Conservation (phyloP, 805 yeast genomes). For the Aciculoconidium aculeatum region DNA sequence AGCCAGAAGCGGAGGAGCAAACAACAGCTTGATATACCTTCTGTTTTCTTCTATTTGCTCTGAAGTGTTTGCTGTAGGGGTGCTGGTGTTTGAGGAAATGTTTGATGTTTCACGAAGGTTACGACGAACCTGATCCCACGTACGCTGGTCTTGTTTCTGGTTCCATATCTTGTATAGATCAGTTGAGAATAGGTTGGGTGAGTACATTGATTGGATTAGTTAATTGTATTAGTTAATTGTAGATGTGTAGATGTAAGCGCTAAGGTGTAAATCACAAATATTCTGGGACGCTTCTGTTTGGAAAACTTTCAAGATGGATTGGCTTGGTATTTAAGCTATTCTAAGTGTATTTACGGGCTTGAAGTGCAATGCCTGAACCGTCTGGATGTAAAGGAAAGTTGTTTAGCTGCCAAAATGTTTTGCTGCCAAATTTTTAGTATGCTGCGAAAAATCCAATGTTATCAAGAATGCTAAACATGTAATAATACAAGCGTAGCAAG, state of each 20-base stretch:
- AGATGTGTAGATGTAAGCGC: not conserved
- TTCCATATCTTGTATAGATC: conserved; percentile 44
- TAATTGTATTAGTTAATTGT: not conserved
- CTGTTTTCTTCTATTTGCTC: conserved; percentile 16
- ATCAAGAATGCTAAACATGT: too few relatives aligned
- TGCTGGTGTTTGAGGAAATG: not conserved
- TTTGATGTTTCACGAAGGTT: conserved; percentile 3
- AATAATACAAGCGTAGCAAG: too few relatives aligned
- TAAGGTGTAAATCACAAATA: not conserved
- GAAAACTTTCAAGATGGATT: too few relatives aligned
- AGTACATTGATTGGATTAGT: conserved; percentile 38
- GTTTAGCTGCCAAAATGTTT: too few relatives aligned
- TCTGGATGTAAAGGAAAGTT: too few relatives aligned
- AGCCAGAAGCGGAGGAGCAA: conserved; percentile 51
- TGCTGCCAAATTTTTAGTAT: too few relatives aligned
- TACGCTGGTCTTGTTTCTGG: conserved; percentile 4
- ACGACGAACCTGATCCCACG: conserved; percentile 5
- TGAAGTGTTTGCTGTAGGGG: conserved; percentile 1
- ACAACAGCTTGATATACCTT: conserved; percentile 16
- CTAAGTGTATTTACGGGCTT: too few relatives aligned
- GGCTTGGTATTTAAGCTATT: too few relatives aligned
- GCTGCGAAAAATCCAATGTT: too few relatives aligned
- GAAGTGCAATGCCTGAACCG: too few relatives aligned
- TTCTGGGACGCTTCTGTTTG: too few relatives aligned
- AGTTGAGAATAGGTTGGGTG: conserved; percentile 41